Conservation (phyloP, 371 early-diverging fungal species). For the Syncephalastrum monosporum region DNA sequence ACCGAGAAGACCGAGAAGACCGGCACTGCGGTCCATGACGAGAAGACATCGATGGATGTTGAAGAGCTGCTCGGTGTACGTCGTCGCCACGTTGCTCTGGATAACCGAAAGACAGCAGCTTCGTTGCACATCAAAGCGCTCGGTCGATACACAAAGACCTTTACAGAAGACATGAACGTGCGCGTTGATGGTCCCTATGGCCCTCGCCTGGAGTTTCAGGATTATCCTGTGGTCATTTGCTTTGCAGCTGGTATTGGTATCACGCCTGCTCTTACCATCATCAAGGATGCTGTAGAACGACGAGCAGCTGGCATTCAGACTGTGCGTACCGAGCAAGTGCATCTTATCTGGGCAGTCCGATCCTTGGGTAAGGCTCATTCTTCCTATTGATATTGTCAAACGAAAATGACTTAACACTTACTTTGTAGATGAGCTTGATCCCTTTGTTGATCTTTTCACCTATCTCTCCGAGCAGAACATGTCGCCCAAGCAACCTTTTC, state of each 20-base stretch:
- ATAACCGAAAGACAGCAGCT: conserved; percentile 10
- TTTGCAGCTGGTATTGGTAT: conserved; percentile 41
- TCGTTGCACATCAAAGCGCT: conserved; percentile 41
- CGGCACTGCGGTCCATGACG: too few species aligned
- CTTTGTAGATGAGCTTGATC: conserved; percentile 22
- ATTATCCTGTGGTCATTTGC: conserved; percentile 29
- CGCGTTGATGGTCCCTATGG: conserved; percentile 44
- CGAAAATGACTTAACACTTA: too few species aligned
- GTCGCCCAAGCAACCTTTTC: too few species aligned
- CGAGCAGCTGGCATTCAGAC: conserved; percentile 33
- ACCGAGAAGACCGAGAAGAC: not conserved
- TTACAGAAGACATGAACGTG: conserved; percentile 9
- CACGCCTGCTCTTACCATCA: conserved; percentile 37
- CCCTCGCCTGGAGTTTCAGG: conserved; percentile 33
- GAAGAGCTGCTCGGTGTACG: not conserved
- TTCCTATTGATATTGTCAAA: too few species aligned
- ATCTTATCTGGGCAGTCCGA: conserved; percentile 34
- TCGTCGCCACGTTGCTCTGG: not conserved
- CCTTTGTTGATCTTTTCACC: conserved; percentile 27
- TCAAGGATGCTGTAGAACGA: conserved; percentile 36
- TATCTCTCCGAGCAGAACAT: conserved; percentile 20
- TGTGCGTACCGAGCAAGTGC: conserved; percentile 27
- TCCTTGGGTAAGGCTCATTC: conserved; percentile 18
- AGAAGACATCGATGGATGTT: too few species aligned
- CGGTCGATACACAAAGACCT: conserved; percentile 24